Evolutionary conservation across 257 asterid genomes (phyloP).

Genomic region (Euphrasia confusa): DNA sequence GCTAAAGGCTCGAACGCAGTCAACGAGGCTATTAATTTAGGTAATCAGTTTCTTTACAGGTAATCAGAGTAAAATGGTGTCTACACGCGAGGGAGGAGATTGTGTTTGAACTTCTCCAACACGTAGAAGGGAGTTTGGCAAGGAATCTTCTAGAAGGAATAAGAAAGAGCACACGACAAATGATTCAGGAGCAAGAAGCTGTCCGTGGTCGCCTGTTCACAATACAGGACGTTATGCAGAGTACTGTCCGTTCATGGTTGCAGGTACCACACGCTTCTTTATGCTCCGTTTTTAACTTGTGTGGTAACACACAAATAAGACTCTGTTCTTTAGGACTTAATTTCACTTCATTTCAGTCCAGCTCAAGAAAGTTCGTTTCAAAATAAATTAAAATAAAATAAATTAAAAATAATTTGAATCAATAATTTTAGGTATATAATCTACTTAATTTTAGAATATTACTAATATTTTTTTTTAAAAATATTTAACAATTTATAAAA

Average conservation of each 20-base stretch:
- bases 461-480: too few relatives aligned
- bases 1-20: neutral
- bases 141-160: slow-evolving; percentile 31
- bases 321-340: too few relatives aligned
- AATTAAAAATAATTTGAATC: too few relatives aligned
- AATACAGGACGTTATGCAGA: slow-evolving; percentile 48
- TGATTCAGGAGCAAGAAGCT: slow-evolving; percentile 54
- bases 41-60: slow-evolving; percentile 27
- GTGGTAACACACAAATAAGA: too few relatives aligned
- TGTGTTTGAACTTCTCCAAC: slow-evolving; percentile 44
- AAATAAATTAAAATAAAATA: too few relatives aligned
- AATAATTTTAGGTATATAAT: too few relatives aligned
- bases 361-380: too few relatives aligned
- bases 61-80: slow-evolving; percentile 45
- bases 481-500: too few relatives aligned
- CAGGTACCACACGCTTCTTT: slow-evolving; percentile 29
- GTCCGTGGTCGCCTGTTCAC: slow-evolving; percentile 44
- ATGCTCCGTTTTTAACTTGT: neutral
- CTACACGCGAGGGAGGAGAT: slow-evolving; percentile 51
- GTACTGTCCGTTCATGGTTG: slow-evolving; percentile 42
- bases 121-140: slow-evolving; percentile 30
- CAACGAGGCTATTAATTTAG: neutral
- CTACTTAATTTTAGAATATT: too few relatives aligned
- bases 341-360: too few relatives aligned
- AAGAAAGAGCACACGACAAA: slow-evolving; percentile 38